These are phyloP conservation scores for Aspergillus terreus DNA, from an alignment of 2,329 filamentous ascomycete genomes.

Conservation along the genomic window DNA sequence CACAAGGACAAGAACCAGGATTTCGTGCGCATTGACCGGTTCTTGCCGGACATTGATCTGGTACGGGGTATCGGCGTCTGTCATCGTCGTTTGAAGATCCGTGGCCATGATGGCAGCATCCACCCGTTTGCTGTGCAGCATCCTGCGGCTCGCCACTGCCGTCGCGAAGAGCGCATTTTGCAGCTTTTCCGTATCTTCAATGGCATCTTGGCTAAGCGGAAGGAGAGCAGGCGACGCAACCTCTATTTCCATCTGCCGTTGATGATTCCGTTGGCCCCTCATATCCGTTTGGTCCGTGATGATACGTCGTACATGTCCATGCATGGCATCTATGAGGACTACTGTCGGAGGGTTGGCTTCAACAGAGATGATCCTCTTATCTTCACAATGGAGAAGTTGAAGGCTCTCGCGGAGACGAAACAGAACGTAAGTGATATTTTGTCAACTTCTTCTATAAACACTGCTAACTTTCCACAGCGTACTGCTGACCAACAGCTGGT, in stretches of 20 bases:
- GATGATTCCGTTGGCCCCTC: constrained; percentile 92
- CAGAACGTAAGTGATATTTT: constrained; percentile 39
- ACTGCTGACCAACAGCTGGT: constrained; percentile 65
- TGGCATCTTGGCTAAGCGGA: constrained; percentile 82
- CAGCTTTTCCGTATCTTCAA: constrained; percentile 98
- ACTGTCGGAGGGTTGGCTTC: constrained; percentile 80
- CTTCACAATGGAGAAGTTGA: constrained; percentile 92
- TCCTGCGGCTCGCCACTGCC: constrained; percentile 85
- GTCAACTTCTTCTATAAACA: background rate
- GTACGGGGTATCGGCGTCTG: constrained; percentile 88
- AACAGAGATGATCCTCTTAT: constrained; percentile 94
- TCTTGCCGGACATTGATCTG: constrained; percentile 90
- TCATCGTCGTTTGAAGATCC: constrained; percentile 89
- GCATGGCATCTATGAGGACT: constrained; percentile 93
- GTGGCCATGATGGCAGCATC: constrained; percentile 94
- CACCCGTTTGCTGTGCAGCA: constrained; percentile 97
- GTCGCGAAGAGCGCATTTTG: constrained; percentile 88
- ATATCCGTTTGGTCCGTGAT: constrained; percentile 93
- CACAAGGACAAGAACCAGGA: constrained; percentile 99
- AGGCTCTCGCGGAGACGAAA: constrained; percentile 69
- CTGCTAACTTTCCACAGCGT: constrained; percentile 33
- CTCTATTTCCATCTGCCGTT: constrained; percentile 93
- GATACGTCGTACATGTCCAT: constrained; percentile 91
- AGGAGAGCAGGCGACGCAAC: constrained; percentile 90
- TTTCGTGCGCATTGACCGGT: constrained; percentile 94